These are phyloP conservation scores for Polyporus arcularius DNA, from an alignment of 768 basidiomycete species.

Conservation along the genomic window DNA sequence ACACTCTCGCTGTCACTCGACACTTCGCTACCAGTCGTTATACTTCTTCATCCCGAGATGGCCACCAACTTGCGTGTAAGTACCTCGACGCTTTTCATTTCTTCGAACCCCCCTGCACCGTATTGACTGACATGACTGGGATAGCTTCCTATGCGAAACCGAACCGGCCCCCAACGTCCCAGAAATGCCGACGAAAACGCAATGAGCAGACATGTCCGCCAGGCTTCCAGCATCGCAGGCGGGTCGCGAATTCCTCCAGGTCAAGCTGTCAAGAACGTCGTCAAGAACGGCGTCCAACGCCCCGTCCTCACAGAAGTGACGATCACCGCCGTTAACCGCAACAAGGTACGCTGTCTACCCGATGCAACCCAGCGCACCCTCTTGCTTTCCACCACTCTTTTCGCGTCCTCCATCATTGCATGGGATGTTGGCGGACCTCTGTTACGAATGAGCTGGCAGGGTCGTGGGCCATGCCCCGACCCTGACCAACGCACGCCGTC, in stretches of 20 bases:
- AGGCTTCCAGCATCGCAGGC: conserved; percentile 53
- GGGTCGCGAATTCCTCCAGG: conserved; percentile 48
- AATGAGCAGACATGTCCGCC: conserved; percentile 64
- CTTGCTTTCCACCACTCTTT: not conserved
- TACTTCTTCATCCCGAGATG: conserved; percentile 39
- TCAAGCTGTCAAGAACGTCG: conserved; percentile 52
- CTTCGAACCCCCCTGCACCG: not conserved
- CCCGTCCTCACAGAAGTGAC: conserved; percentile 83
- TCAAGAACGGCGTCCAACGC: conserved; percentile 49
- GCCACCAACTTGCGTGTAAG: conserved; percentile 65
- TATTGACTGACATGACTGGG: conserved; percentile 8
- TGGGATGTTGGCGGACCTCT: not conserved
- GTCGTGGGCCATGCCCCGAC: not conserved
- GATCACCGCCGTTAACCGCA: conserved; percentile 68
- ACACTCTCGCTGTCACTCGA: conserved; percentile 20
- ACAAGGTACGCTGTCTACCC: conserved; percentile 50
- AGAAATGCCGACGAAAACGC: conserved; percentile 82
- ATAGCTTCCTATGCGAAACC: conserved; percentile 67
- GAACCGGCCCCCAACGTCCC: conserved; percentile 60
- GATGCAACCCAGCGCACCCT: conserved; percentile 4
- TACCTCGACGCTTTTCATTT: conserved; percentile 14
- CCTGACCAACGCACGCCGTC: not conserved
- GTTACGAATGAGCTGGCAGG: not conserved
- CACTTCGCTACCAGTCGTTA: conserved; percentile 19
- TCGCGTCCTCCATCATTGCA: not conserved